A percentile compares a stretch with the other conserved stretches of the same genome.
Conservation (phyloP, 1,284 basidiomycete genomes). For the Phaffia rhodozyma region DNA sequence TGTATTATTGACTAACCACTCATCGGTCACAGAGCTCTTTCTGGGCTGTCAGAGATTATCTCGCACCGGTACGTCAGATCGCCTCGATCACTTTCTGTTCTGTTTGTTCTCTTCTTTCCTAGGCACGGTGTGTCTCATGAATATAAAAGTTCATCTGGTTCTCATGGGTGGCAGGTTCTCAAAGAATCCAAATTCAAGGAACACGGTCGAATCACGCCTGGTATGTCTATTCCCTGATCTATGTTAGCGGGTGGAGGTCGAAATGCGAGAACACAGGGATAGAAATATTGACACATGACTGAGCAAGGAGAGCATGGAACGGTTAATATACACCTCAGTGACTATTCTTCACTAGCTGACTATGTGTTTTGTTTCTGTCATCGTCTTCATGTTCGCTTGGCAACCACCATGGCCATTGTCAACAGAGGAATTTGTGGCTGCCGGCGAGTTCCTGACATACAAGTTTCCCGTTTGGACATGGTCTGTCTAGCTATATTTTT, state of each 20-base stretch:
- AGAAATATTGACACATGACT: too few species aligned
- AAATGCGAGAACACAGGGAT: too few species aligned
- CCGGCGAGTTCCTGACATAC: constrained; percentile 86
- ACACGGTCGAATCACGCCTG: constrained; percentile 89
- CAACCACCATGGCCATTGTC: not conserved
- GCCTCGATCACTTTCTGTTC: constrained; percentile 9
- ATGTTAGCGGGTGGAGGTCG: too few species aligned
- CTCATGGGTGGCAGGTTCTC: constrained; percentile 52
- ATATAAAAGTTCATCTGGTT: not conserved
- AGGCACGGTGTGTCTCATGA: not conserved
- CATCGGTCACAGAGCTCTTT: constrained; percentile 57
- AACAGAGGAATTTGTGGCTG: constrained; percentile 86
- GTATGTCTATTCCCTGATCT: constrained; percentile 40
- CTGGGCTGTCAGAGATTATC: constrained; percentile 91
- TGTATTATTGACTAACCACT: too few species aligned
- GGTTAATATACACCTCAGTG: too few species aligned
- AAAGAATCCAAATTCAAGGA: constrained; percentile 99
- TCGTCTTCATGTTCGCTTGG: not conserved
- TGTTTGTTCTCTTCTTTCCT: not conserved
- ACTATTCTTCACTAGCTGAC: too few species aligned
- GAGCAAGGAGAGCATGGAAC: too few species aligned
- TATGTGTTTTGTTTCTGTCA: not conserved
- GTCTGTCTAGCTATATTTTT: constrained; percentile 40
- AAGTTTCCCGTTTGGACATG: constrained; percentile 94
- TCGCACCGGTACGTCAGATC: constrained; percentile 59